Conservation (phyloP, 768 basidiomycete species). For the Collybia sordida region DNA sequence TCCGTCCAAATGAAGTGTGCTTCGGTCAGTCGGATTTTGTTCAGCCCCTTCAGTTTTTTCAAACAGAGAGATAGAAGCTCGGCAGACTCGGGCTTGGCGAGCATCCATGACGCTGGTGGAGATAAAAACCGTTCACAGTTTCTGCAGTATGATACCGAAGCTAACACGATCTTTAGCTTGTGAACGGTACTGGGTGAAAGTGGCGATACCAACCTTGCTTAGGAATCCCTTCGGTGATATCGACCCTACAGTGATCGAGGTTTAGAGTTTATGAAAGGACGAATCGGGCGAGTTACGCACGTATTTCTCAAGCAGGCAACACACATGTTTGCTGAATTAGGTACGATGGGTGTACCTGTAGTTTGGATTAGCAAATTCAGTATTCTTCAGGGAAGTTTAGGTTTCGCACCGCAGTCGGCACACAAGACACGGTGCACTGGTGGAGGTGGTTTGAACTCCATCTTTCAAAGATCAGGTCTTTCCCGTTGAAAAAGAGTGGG, state of each 20-base stretch:
- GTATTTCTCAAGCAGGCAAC: conserved; percentile 87
- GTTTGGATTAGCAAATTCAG: neutral
- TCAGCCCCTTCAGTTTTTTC: conserved; percentile 91
- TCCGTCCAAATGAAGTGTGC: conserved; percentile 99
- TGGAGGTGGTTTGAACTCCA: conserved; percentile 80
- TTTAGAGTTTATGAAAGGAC: conserved; percentile 1
- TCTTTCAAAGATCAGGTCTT: conserved; percentile 22
- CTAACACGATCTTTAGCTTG: conserved; percentile 29
- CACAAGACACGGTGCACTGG: conserved; percentile 83
- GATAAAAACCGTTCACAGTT: conserved; percentile 96
- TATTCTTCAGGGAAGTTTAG: neutral
- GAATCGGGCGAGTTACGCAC: conserved; percentile 36
- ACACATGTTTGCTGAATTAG: conserved; percentile 91
- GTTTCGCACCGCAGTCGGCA: conserved; percentile 76
- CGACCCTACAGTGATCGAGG: conserved; percentile 53
- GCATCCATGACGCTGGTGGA: conserved; percentile 85
- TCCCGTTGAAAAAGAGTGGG: no score
- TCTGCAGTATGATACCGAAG: conserved; percentile 88
- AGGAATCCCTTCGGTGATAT: conserved; percentile 97
- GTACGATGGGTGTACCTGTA: conserved; percentile 80
- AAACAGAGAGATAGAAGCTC: conserved; percentile 94
- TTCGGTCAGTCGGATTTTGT: conserved; percentile 94
- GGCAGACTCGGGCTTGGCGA: conserved; percentile 85
- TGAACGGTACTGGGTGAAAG: neutral
- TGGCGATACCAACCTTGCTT: conserved; percentile 68